Conservation (phyloP, 257 asterid genomes). For the Solanum sitiens region DNA sequence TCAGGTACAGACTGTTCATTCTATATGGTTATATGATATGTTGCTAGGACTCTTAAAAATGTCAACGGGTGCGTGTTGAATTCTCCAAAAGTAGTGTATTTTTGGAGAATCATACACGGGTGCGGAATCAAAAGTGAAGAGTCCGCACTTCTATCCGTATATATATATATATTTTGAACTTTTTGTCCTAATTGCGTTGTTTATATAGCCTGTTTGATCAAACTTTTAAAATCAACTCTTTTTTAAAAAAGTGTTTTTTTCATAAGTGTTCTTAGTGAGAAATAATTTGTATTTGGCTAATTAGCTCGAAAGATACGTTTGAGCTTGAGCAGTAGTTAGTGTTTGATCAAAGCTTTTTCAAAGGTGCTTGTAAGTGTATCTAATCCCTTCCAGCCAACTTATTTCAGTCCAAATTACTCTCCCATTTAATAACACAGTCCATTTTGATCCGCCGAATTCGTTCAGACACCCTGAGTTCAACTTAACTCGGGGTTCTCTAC, state of each 20-base stretch:
- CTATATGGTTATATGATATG: neutral
- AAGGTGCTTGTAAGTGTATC: neutral
- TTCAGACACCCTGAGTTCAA: too few relatives aligned
- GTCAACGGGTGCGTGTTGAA: accelerated
- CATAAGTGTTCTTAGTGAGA: neutral
- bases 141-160: neutral
- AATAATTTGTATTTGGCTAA: neutral
- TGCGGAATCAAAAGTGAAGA: neutral
- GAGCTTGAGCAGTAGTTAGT: neutral
- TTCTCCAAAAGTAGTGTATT: neutral
- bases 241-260: neutral
- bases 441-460: neutral
- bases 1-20: neutral
- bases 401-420: neutral
- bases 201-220: neutral
- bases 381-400: neutral
- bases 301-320: neutral
- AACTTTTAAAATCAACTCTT: neutral
- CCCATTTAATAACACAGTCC: neutral
- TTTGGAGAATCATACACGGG: neutral
- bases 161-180: accelerated
- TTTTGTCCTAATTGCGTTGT: neutral
- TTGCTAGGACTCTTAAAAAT: neutral
- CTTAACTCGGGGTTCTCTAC: too few relatives aligned
- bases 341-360: neutral